These are phyloP conservation scores for Claviceps digitariae DNA, from an alignment of 2,329 filamentous ascomycete species.

Conservation along the genomic window DNA sequence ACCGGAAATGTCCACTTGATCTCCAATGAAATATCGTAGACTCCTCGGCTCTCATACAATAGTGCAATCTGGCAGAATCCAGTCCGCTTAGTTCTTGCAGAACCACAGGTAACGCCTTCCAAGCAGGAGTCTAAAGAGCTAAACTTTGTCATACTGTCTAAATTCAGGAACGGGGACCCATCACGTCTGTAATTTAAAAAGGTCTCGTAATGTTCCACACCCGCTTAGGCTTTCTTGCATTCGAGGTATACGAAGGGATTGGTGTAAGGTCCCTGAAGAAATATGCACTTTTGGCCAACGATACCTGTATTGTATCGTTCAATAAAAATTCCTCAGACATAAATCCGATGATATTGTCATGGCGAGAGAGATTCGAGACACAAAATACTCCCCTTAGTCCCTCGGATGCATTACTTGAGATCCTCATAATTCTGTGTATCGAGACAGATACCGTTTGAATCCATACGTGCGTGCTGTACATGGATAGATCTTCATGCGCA, in stretches of 20 bases:
- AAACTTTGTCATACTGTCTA: constrained; percentile 40
- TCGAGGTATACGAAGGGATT: constrained; percentile 46
- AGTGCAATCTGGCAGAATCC: constrained; percentile 41
- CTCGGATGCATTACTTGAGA: constrained; percentile 53
- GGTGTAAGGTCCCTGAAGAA: constrained; percentile 63
- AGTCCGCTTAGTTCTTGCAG: constrained; percentile 29
- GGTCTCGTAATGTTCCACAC: constrained; percentile 60
- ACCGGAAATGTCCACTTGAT: constrained; percentile 59
- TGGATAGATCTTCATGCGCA: constrained; percentile 53
- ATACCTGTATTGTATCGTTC: constrained; percentile 56
- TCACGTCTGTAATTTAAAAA: constrained; percentile 69
- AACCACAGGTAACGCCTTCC: too few relatives aligned
- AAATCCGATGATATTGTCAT: constrained; percentile 64
- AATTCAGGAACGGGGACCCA: constrained; percentile 63
- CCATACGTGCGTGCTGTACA: constrained; percentile 56
- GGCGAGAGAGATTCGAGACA: constrained; percentile 56
- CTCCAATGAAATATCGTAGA: constrained; percentile 56
- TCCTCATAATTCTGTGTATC: constrained; percentile 54
- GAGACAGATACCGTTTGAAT: constrained; percentile 53
- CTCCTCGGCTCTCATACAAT: constrained; percentile 52
- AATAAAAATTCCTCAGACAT: constrained; percentile 61
- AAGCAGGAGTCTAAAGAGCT: not conserved
- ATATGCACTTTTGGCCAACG: constrained; percentile 64
- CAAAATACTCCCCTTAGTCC: constrained; percentile 65
- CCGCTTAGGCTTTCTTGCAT: constrained; percentile 47